Conservation (phyloP, 2,329 filamentous ascomycete species). For the Trichoderma brevicompactum region DNA sequence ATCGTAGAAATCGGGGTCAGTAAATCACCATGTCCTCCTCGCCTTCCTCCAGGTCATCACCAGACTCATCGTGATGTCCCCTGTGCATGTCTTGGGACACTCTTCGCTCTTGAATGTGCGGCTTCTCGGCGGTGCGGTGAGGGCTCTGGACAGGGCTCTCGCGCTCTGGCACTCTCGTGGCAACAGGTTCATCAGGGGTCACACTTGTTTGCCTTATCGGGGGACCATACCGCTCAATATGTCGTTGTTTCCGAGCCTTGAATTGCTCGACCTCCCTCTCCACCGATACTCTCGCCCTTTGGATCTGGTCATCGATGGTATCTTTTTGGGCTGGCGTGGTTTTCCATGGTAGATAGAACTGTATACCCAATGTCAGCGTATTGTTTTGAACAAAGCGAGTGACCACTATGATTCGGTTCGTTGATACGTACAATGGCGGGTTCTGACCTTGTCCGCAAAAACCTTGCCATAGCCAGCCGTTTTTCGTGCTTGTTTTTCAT, state of each 20-base stretch:
- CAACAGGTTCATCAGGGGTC: constrained; percentile 43
- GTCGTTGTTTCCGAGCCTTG: constrained; percentile 51
- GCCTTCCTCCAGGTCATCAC: constrained; percentile 79
- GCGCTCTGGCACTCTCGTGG: constrained; percentile 19
- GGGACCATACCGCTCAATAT: constrained; percentile 38
- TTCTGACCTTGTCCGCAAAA: constrained; percentile 70
- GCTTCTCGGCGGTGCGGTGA: background rate
- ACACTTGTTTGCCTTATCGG: constrained; percentile 29
- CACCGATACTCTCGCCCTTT: constrained; percentile 65
- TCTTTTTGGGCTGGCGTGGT: constrained; percentile 70
- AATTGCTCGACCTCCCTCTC: constrained; percentile 69
- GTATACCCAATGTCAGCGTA: constrained; percentile 12
- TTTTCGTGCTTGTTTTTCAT: constrained; percentile 77
- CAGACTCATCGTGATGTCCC: constrained; percentile 68
- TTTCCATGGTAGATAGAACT: constrained; percentile 90
- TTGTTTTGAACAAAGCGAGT: background rate
- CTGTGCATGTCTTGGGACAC: constrained; percentile 37
- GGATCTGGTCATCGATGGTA: constrained; percentile 70
- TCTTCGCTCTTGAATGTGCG: constrained; percentile 1
- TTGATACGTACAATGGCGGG: constrained; percentile 70
- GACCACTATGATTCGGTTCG: background rate
- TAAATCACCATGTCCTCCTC: constrained; percentile 94
- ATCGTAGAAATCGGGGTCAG: constrained; percentile 46
- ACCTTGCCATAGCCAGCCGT: constrained; percentile 71
- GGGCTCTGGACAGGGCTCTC: constrained; percentile 29